A percentile compares a stretch with the other conserved stretches of the same genome.
Conservation (phyloP, 257 asterid species). For the Anisodus acutangulus region DNA sequence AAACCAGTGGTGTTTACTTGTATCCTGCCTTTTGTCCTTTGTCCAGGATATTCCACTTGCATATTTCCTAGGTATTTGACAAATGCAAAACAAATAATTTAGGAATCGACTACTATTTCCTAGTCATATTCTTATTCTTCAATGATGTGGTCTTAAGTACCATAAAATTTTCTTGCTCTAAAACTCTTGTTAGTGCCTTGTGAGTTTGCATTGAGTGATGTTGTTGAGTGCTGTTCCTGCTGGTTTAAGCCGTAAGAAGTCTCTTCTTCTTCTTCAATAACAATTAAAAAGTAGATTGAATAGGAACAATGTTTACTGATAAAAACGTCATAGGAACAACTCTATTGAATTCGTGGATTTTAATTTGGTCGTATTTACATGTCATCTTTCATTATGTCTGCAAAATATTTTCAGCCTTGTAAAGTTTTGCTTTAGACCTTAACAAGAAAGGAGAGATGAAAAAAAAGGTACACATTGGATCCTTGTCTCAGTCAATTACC, state of each 20-base stretch:
- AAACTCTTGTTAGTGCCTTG: not conserved
- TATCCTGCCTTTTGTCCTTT: not conserved
- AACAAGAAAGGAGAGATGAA: not conserved
- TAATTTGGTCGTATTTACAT: constrained; percentile 5
- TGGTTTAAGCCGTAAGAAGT: not conserved
- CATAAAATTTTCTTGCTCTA: not conserved
- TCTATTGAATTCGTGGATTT: not conserved
- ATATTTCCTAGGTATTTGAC: constrained; percentile 1
- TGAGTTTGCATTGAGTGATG: not conserved
- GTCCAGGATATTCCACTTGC: not conserved
- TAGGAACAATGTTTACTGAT: not conserved
- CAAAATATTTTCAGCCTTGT: not conserved
- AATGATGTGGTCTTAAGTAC: constrained; percentile 1
- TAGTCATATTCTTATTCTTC: not conserved
- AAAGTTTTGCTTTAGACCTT: not conserved
- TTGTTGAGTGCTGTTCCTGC: not conserved
- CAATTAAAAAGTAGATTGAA: not conserved
- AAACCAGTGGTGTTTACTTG: constrained; percentile 1
- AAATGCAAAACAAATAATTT: constrained; percentile 1
- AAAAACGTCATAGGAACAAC: not conserved
- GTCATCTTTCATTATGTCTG: not conserved
- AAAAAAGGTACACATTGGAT: not conserved
- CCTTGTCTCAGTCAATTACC: not conserved
- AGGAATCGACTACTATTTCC: not conserved
- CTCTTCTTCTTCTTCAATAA: not conserved